Percentiles rank a stretch among this genome's conserved stretches.
Evolutionary conservation across 148 eudicot species (phyloP).

Genomic region (Agrostemma githago): DNA sequence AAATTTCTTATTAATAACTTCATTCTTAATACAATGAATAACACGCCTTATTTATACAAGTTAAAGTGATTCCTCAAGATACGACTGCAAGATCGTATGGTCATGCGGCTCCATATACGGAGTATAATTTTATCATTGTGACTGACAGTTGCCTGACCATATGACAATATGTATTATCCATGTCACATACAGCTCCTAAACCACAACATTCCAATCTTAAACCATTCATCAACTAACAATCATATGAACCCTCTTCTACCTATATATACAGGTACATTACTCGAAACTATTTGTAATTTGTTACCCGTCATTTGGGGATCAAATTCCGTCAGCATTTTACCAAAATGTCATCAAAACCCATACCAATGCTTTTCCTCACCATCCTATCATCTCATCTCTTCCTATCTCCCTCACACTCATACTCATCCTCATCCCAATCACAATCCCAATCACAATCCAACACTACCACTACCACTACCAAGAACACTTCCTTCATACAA

Average conservation of each 20-base stretch:
- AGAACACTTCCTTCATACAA: slow-evolving; percentile 11
- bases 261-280: no score
- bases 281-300: no score
- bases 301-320: no score
- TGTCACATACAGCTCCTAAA: slow-evolving; percentile 21
- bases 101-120: neutral
- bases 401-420: neutral
- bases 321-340: neutral
- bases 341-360: slow-evolving; percentile 3
- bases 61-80: no score
- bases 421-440: neutral
- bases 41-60: no score
- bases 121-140: neutral
- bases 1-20: no score
- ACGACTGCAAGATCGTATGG: neutral
- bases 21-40: no score
- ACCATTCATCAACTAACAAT: neutral
- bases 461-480: no score
- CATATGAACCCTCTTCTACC: no score
- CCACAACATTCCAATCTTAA: slow-evolving; percentile 10
- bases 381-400: neutral
- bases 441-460: no score
- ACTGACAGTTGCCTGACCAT: neutral
- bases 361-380: neutral
- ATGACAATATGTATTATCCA: slow-evolving; percentile 4